A percentile compares a stretch with the other conserved stretches of the same genome.
Evolutionary conservation across 306 rosid species (phyloP).

Genomic region (Alnus glutinosa): DNA sequence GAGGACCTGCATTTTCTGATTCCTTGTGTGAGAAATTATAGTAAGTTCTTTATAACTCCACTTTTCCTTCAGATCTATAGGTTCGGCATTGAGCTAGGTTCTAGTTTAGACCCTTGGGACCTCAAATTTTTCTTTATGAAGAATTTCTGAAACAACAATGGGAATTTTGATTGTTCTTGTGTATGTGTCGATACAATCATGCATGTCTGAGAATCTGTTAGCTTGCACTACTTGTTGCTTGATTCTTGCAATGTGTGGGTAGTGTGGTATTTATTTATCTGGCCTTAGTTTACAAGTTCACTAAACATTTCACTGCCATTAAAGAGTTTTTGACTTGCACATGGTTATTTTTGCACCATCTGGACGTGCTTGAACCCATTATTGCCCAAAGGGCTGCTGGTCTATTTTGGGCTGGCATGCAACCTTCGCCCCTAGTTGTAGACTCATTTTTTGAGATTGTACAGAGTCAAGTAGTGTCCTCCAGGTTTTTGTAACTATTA

Average conservation of each 20-base stretch:
- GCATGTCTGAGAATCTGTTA: not conserved
- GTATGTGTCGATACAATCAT: not conserved
- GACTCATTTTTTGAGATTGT: not conserved
- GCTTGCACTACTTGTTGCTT: not conserved
- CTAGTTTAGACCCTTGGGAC: not conserved
- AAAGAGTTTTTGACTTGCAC: not conserved
- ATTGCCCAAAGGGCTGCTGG: not conserved
- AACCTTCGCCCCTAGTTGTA: not conserved
- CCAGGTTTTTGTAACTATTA: conserved; percentile 8
- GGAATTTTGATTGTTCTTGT: not conserved
- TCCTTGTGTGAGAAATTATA: not conserved
- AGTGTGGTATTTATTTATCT: not conserved
- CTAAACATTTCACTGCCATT: not conserved
- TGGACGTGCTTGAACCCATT: not conserved
- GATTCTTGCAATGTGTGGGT: not conserved
- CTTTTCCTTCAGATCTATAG: not conserved
- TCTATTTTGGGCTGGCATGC: not conserved
- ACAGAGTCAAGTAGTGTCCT: not conserved
- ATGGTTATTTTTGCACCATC: not conserved
- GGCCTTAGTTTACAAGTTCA: not conserved
- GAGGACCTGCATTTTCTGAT: not conserved
- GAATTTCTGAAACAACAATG: not conserved
- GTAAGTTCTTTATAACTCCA: not conserved
- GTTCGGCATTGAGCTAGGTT: not conserved
- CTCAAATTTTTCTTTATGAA: not conserved